Evolutionary conservation across 23 red algal species (phyloP), one percentile per base, ranked within the genome.

Genomic region (Chondrus crispus): DNA sequence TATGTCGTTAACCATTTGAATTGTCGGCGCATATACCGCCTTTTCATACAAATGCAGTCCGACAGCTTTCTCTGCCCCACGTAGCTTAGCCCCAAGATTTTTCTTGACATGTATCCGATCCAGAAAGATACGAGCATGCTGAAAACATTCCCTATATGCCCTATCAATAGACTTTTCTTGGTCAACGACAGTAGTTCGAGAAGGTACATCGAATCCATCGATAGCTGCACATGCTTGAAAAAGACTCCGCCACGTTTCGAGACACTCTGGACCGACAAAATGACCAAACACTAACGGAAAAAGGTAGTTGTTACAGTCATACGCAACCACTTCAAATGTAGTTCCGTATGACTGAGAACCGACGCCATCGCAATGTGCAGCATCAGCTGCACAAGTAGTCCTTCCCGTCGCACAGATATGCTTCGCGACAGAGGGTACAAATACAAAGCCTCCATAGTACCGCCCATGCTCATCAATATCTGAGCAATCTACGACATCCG

Each of bases 311-410:
- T 77, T 77, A 22, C 29, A 39, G 71, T 46, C 38, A 48, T 77
- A 77, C 26, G 26, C 71, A 10, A 2, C 13, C n/a, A 46, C 2
- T 37, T 77, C 71, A 77, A 77, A 77, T 26, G 36, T 60, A 44
- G 53, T 86, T 43, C 82, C 52, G 38, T 86, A 86, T 49, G 43
- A 86, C 43, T 86, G 82, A n/a, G 32, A 5, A 8, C 58, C 82
- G 19, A 86, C 19, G 39, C 82, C 42, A 3, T 86, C 22, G 53
- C 39, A 86, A 19, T 86, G 37, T 13, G 63, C 82, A 40, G 82
- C 82, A 71, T 86, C 82, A 3, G 82, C 82, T 46, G 82, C n/a
- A 46, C 20, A 24, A 1, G 38, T 50, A 19, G 22, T 40, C 26
- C 63, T 29, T 47, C 41, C 79, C 30, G 66, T 9, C 1, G 39